Evolutionary conservation across 1,139 yeast species (phyloP), one percentile per base, ranked within the genome.

Genomic region (Lodderomyces elongisporus): DNA sequence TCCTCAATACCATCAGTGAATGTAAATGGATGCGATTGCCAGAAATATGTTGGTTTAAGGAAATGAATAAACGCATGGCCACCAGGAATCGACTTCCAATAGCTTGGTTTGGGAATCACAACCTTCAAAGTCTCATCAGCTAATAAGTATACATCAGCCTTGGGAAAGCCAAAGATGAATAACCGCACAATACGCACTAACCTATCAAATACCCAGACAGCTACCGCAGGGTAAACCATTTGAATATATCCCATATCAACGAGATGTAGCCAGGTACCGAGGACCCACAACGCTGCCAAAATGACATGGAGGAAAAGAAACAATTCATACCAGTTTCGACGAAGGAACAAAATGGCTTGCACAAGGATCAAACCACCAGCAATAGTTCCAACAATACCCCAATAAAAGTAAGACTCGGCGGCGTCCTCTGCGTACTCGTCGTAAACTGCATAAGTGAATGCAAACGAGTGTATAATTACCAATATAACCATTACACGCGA

Each of bases 51-150:
- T 4, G 59, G 58, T 32, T 52, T 51, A 18, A 69, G 37, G 46
- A 74, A 71, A 43, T 70, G 64, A 22, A 74, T 54, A 39, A 65
- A 74, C 1, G 74, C 77, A 46, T 71, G 75, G 1, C 75, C 71
- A 25, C 78, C 78, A 8, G 75, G 73, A 72, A 27, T 54, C 46
- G 1, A 68, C 27, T 53, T 46, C 74, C 74, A 70, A 40, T 56
- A 48, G 2, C 43, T 46, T 10, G 74, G 70, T 29, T 55, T 64
- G 3, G 71, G 68, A 3, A 70, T 56, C 4, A 51, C 46, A 2
- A 72, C 59, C 43, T 61, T 61, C 15, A 71, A 52, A 3, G 71
- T 64, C 39, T 68, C 72, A 30, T 57, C 61, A 1, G 60, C 52
- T 21, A 61, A 41, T 23, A 71, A 47, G 16, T 49, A 39, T 8